Base-by-base conservation (phyloP, 768 basidiomycete genomes). In the Goffeauzyma gilvescens region DNA sequence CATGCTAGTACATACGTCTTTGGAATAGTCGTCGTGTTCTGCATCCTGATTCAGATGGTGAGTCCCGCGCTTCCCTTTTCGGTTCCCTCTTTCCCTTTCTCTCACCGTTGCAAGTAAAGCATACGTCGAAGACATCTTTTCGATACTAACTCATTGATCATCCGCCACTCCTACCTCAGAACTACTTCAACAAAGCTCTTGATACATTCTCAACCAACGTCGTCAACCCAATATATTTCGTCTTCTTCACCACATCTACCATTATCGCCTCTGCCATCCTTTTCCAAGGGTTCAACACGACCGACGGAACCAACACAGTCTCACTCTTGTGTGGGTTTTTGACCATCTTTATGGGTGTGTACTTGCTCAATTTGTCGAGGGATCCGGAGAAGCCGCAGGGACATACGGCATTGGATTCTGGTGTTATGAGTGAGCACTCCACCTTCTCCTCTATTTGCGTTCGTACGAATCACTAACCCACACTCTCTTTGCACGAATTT, bases 211-310 rank as follows among this genome's bases (percentile, higher is more conserved):
- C 86, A 2, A 93, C 89, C 32, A 96, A 96, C 58, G 83, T 95
- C 37, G 89, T 96, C 39, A 96, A 96, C 62, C 90, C 89, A 0
- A 80, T 93, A 70, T 96, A 96, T 66, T 95, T 87, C 57, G 90
- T 95, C 63, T 79, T 83, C 62, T 98, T 98, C 68, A 84, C 85
- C 14, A 81, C 82, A 2, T 79, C 80, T 4, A 95, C 89, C 35
- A 80, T 90, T 57, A 70, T 93, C 32, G 86, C 93, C 0, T 93
- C 86, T 48, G 73, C 93, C 46, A 90, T 98, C 54, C 73, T 98
- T 48, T 95, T 96, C 72, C 81, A 87, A 69, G 93, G 93, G 0
- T 81, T 96, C 70, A 86, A 95, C 66, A 95, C 85, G 5, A 75
- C 77, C 21, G 76, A 75, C 46, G 77, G 74, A 10, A 72, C 74